Evolutionary conservation across 2,329 filamentous ascomycete species (phyloP).

Genomic region (Sporothrix euskadiensis): DNA sequence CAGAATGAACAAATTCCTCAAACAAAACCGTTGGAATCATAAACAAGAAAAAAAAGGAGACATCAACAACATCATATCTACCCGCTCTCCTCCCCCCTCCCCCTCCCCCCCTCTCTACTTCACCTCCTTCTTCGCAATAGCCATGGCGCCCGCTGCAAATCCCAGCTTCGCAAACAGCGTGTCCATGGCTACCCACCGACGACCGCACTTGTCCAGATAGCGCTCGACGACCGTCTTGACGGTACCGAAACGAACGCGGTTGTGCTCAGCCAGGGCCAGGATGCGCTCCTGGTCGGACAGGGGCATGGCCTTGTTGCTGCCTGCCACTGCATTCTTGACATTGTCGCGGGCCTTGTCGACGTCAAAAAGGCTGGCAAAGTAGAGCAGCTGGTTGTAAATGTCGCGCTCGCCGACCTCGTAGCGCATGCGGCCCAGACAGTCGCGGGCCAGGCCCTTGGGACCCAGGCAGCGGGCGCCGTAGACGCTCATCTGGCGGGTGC

Average conservation of each 20-base stretch:
- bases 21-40: neutral
- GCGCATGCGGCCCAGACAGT: conserved; percentile 82
- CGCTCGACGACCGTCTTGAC: conserved; percentile 75
- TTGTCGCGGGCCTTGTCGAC: conserved; percentile 72
- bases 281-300: conserved; percentile 61
- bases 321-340: conserved; percentile 46
- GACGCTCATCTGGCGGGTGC: conserved; percentile 89
- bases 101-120: neutral
- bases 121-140: neutral
- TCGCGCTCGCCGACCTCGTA: conserved; percentile 87
- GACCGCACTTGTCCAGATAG: conserved; percentile 85
- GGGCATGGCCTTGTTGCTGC: conserved; percentile 32
- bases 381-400: conserved; percentile 92
- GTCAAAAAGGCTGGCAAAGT: conserved; percentile 82
- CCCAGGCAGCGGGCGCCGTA: conserved; percentile 90
- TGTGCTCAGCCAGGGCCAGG: conserved; percentile 74
- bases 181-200: conserved; percentile 94
- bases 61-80: neutral
- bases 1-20: neutral
- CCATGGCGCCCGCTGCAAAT: conserved; percentile 42
- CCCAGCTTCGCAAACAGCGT: conserved; percentile 72
- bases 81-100: too few relatives aligned
- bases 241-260: conserved; percentile 74
- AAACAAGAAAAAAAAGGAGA: neutral
- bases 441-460: conserved; percentile 77